A percentile compares a stretch with the other conserved stretches of the same genome.
Evolutionary conservation across 106 monocot species (phyloP).

Genomic region (Dendrobium catenatum): DNA sequence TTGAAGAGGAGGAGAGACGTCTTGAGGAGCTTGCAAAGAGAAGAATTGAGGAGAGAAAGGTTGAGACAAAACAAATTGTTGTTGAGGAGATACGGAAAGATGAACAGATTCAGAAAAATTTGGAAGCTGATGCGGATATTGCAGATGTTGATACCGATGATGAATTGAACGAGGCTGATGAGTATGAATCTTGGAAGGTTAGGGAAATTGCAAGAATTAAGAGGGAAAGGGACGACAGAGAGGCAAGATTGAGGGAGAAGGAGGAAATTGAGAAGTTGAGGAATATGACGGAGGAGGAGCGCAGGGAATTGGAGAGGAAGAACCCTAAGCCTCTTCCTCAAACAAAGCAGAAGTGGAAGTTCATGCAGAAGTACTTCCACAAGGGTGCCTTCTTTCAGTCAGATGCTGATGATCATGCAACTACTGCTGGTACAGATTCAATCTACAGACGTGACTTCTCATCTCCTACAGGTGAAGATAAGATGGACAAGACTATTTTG

Average conservation of each 20-base stretch:
- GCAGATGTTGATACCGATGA: constrained; percentile 93
- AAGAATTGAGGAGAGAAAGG: constrained; percentile 67
- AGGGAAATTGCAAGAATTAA: constrained; percentile 93
- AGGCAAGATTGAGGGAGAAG: constrained; percentile 87
- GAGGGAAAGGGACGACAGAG: constrained; percentile 90
- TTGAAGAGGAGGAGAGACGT: constrained; percentile 73
- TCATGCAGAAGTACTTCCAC: constrained; percentile 98
- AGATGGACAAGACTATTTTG: constrained; percentile 88
- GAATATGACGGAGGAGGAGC: constrained; percentile 96
- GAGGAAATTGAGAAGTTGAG: constrained; percentile 96
- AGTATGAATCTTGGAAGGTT: constrained; percentile 93
- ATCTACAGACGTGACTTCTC: constrained; percentile 87
- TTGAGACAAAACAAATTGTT: constrained; percentile 84
- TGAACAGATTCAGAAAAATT: constrained; percentile 70
- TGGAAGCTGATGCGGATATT: constrained; percentile 67
- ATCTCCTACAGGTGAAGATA: constrained; percentile 87
- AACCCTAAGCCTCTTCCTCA: constrained; percentile 50
- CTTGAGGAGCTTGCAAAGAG: constrained; percentile 77
- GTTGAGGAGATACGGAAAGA: constrained; percentile 96
- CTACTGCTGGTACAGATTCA: constrained; percentile 43
- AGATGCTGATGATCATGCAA: constrained; percentile 49
- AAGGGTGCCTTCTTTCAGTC: constrained; percentile 94
- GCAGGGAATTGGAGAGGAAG: constrained; percentile 89
- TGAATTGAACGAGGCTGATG: constrained; percentile 90
- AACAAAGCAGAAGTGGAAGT: constrained; percentile 88